phyloP scores from a whole-genome alignment of 1,139 yeast genomes.

The Kodamaea suecica region DNA sequence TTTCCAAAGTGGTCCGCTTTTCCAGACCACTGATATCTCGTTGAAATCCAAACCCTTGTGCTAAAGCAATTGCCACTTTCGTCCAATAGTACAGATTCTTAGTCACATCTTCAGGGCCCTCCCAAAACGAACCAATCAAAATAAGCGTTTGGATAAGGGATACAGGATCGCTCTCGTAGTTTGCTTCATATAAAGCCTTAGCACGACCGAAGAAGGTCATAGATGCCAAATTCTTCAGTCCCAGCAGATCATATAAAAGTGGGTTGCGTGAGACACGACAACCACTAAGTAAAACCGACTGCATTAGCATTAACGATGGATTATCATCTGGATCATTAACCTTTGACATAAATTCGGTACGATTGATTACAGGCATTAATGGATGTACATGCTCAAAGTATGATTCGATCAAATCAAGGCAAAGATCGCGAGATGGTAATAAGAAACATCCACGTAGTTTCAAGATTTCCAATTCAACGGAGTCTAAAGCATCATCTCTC shows the following conservation, averaged over 20 bases:
- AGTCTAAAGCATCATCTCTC: slow-evolving; percentile 46
- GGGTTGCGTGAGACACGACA: slow-evolving; percentile 61
- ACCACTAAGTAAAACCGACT: slow-evolving; percentile 69
- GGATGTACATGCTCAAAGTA: slow-evolving; percentile 72
- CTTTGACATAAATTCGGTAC: slow-evolving; percentile 57
- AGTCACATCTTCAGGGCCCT: slow-evolving; percentile 74
- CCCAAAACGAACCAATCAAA: slow-evolving; percentile 70
- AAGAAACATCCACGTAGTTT: slow-evolving; percentile 70
- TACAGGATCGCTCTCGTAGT: slow-evolving; percentile 69
- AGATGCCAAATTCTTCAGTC: slow-evolving; percentile 56
- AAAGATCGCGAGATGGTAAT: slow-evolving; percentile 59
- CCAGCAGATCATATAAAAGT: slow-evolving; percentile 52
- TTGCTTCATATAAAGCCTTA: slow-evolving; percentile 70
- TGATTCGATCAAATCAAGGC: slow-evolving; percentile 59
- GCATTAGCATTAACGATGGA: slow-evolving; percentile 66
- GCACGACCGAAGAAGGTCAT: slow-evolving; percentile 74
- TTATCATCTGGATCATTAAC: slow-evolving; percentile 58
- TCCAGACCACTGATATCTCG: slow-evolving; percentile 45
- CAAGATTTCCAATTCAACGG: slow-evolving; percentile 66
- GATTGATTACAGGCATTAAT: slow-evolving; percentile 66
- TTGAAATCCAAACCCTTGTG: slow-evolving; percentile 80
- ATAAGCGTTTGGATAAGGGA: slow-evolving; percentile 63
- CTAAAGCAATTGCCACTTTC: slow-evolving; percentile 66
- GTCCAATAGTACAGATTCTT: slow-evolving; percentile 79
- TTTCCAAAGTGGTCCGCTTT: slow-evolving; percentile 36